Percentiles rank a stretch among this genome's conserved stretches.
phyloP scores from a whole-genome alignment of 106 monocot genomes.

The Acanthochlamys bracteata region DNA sequence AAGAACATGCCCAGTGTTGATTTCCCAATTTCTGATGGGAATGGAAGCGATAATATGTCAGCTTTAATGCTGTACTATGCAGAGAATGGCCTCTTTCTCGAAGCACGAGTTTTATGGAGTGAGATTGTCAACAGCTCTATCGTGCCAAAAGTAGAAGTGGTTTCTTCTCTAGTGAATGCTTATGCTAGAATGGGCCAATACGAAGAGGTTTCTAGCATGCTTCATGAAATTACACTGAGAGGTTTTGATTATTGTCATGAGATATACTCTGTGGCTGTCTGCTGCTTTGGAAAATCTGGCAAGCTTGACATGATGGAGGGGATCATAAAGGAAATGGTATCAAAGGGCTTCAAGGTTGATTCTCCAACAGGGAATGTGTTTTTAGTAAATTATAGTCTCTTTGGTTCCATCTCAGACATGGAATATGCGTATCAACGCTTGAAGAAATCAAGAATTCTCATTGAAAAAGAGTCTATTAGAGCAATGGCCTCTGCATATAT shows the following conservation, averaged over 20 bases:
- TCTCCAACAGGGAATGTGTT: constrained; percentile 54
- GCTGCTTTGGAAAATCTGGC: constrained; percentile 67
- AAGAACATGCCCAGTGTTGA: constrained; percentile 10
- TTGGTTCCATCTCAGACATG: constrained; percentile 62
- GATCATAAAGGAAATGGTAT: constrained; percentile 46
- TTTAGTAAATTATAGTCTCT: constrained; percentile 42
- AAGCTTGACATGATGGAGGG: constrained; percentile 65
- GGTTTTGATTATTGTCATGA: constrained; percentile 18
- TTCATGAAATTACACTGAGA: constrained; percentile 35
- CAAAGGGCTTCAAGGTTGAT: constrained; percentile 61
- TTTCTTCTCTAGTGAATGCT: constrained; percentile 36
- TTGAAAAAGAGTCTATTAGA: constrained; percentile 56
- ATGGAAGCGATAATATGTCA: constrained; percentile 10
- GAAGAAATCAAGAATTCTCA: constrained; percentile 56
- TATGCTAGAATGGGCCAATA: constrained; percentile 41
- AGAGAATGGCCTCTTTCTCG: constrained; percentile 27
- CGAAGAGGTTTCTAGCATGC: constrained; percentile 37
- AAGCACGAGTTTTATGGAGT: constrained; percentile 57
- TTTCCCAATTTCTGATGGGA: constrained; percentile 5
- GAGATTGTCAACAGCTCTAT: constrained; percentile 65
- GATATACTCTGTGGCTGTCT: constrained; percentile 46
- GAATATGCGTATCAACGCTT: constrained; percentile 51
- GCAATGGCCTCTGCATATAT: constrained; percentile 61
- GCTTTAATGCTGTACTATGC: constrained; percentile 42
- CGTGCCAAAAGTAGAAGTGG: constrained; percentile 24